Evolutionary conservation across 2,329 filamentous ascomycete genomes (phyloP), one percentile per base, ranked within the genome.

Genomic region (Tolypocladium tropicale): DNA sequence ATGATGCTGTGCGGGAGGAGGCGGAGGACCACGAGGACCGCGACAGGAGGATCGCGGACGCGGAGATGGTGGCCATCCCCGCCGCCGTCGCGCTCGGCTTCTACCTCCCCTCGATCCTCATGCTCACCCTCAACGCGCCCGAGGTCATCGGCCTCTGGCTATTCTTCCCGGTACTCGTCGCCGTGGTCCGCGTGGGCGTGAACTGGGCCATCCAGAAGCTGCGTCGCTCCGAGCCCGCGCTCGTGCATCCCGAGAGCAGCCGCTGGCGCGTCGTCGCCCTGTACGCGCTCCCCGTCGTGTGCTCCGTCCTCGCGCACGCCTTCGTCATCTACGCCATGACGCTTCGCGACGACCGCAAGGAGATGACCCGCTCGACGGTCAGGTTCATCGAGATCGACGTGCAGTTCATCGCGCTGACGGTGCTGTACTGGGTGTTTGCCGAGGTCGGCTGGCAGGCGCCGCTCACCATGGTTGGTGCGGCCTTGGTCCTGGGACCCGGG

Each of bases 61-160:
- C 79, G 2, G 84, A 87, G 65, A 78, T 80, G 57, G 74, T 83
- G 56, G 82, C 83, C 30, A 79, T 82, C 23, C 78, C 79, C 9
- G 60, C 74, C 30, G 76, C 74, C 28, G 74, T 81, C 0, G 70
- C 73, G 0, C 51, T 78, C 11, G 78, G 78, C 36, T 81, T 72
- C 60, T 68, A 77, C 48, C 58, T 77, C 2, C 78, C 78, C 0
- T 75, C 76, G 0, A 41, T 73, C 4, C 57, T 75, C 36, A 76
- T 80, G 74, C 69, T 81, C n/a, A 60, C 69, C n/a, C 60, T 72
- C 52, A 69, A 70, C 52, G 60, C 70, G 0, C 69, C 75, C 0
- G 60, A 60, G 14, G 61, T 70, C 23, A 71, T 80, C 34, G 61
- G 68, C 7, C 55, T 73, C n/a, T 81, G 78, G 78, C 70, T 81